A percentile compares a stretch with the other conserved stretches of the same genome.
Evolutionary conservation across 805 yeast species (phyloP).

Genomic region (Tetrapisispora taiwanensis): DNA sequence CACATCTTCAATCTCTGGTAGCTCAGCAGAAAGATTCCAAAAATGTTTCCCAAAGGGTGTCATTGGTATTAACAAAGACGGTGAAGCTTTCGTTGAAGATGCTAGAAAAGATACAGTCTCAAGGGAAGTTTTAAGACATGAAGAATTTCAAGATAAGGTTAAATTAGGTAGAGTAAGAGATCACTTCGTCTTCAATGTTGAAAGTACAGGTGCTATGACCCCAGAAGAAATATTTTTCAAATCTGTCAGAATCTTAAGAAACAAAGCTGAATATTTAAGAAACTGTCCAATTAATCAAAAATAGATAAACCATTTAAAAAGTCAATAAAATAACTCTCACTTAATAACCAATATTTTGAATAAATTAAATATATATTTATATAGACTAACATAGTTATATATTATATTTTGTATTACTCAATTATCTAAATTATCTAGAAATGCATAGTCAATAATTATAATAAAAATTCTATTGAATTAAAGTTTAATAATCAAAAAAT

Average conservation of each 20-base stretch:
- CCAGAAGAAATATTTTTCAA: conserved; percentile 95
- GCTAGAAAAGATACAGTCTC: conserved; percentile 94
- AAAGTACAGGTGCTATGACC: conserved; percentile 92
- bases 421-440: conserved; percentile 1
- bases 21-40: conserved; percentile 67
- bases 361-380: not conserved
- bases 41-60: conserved; percentile 93
- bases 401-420: not conserved
- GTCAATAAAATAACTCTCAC: not conserved
- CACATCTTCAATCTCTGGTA: conserved; percentile 61
- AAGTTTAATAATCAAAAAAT: too few relatives aligned
- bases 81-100: conserved; percentile 73
- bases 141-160: conserved; percentile 80
- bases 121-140: conserved; percentile 90
- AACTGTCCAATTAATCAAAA: conserved; percentile 62
- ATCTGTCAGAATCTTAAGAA: conserved; percentile 72
- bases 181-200: conserved; percentile 90
- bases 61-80: conserved; percentile 55
- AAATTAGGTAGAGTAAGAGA: conserved; percentile 84
- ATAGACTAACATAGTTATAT: not conserved
- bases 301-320: not conserved
- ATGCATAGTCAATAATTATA: conserved; percentile 1
- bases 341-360: not conserved
- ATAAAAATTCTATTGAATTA: too few relatives aligned
- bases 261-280: conserved; percentile 72